Evolutionary conservation across 495 filamentous ascomycete species (phyloP), one percentile per base, ranked within the genome.

Genomic region (Penicillium lividum): DNA sequence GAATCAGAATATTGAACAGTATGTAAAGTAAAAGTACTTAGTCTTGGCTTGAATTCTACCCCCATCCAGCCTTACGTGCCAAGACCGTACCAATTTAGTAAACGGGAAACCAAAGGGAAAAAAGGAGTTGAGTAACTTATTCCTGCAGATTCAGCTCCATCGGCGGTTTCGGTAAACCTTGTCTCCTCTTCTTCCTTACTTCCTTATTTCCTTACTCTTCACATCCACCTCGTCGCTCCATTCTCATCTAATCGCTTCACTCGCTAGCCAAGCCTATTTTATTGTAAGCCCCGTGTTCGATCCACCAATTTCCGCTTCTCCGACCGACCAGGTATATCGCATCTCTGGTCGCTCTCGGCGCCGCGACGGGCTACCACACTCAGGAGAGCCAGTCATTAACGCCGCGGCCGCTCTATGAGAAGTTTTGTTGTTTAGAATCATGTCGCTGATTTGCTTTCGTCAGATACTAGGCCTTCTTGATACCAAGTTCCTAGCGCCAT

Each of bases 151-250:
- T 51, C 54, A 61, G 42, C 33, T 47, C 52, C 28, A 36, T 31
- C 47, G 53, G 40, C 38, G 28, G 42, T 16, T 56, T 57, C 58
- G 56, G 53, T 62, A 59, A 56, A 62, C 53, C 33, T 61, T 62
- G 44, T 61, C 56, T 58, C 63, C 67, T 68, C 67, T 61, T 63
- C 51, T 48, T 53, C 40, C 65, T 57, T 60, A 53, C 56, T 31
- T 44, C 16, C 47, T 54, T 43, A 47, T 36, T 43, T 54, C 46
- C 47, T 52, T 38, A 22, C 43, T 38, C 42, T 51, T 46, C 56
- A 44, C 10, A 16, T 33, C 49, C 46, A 40, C 45, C 48, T 36
- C 30, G 25, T 47, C 16, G 33, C 11, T 16, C 13, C 38, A 13
- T 11, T 40, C 38, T 40, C 7, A 3, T 40, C 38, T 16, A 13